phyloP scores from a whole-genome alignment of 2,329 filamentous ascomycete genomes.

The Microdochium bolleyi region DNA sequence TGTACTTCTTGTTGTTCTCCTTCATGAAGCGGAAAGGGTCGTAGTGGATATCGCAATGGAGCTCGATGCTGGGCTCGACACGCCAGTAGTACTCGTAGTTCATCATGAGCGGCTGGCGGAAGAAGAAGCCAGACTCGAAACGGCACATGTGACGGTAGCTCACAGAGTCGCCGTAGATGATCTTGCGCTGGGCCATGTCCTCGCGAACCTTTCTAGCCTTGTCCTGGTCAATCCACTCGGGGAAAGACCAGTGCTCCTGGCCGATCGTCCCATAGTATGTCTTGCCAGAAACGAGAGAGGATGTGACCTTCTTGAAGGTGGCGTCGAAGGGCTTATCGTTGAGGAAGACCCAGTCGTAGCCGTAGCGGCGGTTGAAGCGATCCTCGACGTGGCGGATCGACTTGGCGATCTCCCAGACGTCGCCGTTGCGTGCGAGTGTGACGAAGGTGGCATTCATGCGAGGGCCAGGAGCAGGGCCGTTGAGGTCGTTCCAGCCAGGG shows the following conservation, averaged over 20 bases:
- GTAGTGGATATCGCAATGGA: conserved; percentile 92
- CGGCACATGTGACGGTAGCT: conserved; percentile 99
- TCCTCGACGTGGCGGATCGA: conserved; percentile 97
- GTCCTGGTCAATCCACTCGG: conserved; percentile 89
- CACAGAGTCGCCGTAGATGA: conserved; percentile 96
- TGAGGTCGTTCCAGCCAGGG: conserved; percentile 42
- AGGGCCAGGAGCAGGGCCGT: conserved; percentile 50
- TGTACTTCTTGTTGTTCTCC: conserved; percentile 96
- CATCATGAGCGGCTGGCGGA: conserved; percentile 85
- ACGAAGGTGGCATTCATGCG: conserved; percentile 98
- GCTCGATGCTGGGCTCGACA: conserved; percentile 92
- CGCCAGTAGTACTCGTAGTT: conserved; percentile 99
- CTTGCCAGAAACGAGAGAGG: conserved; percentile 82
- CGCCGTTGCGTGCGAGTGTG: conserved; percentile 84
- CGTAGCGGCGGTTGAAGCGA: conserved; percentile 92
- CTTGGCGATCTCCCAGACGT: conserved; percentile 93
- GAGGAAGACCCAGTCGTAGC: conserved; percentile 99
- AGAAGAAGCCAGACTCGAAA: conserved; percentile 99
- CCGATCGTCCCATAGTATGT: conserved; percentile 87
- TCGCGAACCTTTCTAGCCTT: conserved; percentile 85
- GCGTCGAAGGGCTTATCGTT: conserved; percentile 94
- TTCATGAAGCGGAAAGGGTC: conserved; percentile 97
- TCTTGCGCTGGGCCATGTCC: conserved; percentile 89
- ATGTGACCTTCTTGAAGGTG: conserved; percentile 87
- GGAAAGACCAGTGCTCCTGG: conserved; percentile 94